These are phyloP conservation scores for Solanum hybrid DNA, from an alignment of 305 asterid genomes.

Conservation along the genomic window DNA sequence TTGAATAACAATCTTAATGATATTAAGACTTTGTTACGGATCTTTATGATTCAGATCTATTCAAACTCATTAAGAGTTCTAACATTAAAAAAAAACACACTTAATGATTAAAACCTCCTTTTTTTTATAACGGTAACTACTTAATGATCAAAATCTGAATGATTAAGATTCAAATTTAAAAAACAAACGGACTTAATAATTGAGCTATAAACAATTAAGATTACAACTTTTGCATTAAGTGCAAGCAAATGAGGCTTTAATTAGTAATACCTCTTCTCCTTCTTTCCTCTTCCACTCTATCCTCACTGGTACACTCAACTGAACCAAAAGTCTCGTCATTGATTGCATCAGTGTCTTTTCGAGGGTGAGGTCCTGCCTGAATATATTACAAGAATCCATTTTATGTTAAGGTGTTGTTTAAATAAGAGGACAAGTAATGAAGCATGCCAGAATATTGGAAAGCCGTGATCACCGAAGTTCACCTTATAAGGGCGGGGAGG, in stretches of 20 bases:
- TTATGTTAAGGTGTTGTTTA: not conserved
- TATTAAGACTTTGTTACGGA: not conserved
- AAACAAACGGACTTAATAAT: not conserved
- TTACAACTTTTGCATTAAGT: not conserved
- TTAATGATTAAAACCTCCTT: not conserved
- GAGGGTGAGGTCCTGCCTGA: slow-evolving; percentile 57
- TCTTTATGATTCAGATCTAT: not conserved
- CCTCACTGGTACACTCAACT: slow-evolving; percentile 52
- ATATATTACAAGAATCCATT: not conserved
- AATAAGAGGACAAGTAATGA: not conserved
- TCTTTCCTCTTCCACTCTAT: slow-evolving; percentile 90
- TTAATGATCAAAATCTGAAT: not conserved
- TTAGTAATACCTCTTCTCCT: slow-evolving; percentile 75
- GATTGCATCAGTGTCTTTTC: slow-evolving; percentile 55
- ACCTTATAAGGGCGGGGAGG: slow-evolving; percentile 99
- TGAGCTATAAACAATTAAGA: not conserved
- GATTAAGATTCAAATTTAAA: not conserved
- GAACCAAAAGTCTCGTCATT: slow-evolving; percentile 98
- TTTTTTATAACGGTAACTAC: not conserved
- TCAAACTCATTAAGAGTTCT: not conserved
- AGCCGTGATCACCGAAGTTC: not conserved
- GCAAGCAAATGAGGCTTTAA: not conserved
- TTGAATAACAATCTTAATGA: not conserved
- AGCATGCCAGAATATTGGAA: not conserved
- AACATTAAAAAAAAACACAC: not conserved